These are phyloP conservation scores for Mycena galopus DNA, from an alignment of 768 basidiomycete species.

Conservation along the genomic window DNA sequence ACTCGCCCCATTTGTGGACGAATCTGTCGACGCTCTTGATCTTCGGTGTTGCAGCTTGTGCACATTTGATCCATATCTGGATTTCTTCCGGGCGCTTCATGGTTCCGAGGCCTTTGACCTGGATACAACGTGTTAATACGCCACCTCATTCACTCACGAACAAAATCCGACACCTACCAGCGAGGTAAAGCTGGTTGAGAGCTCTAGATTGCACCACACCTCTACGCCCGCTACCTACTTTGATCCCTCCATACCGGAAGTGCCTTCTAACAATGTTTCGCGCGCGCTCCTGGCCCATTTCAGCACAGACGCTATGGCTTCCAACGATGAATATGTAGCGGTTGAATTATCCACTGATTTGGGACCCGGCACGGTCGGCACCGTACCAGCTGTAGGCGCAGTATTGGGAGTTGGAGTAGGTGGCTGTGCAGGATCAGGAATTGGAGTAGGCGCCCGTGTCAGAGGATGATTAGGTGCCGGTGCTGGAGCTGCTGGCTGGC, in stretches of 20 bases:
- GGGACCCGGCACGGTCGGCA: too few relatives aligned
- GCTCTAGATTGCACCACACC: neutral
- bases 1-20: neutral
- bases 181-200: neutral
- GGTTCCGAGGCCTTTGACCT: neutral
- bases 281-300: too few relatives aligned
- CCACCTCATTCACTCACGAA: neutral
- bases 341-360: too few relatives aligned
- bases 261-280: neutral
- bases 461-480: neutral
- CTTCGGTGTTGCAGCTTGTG: neutral
- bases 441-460: too few relatives aligned
- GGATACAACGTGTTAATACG: neutral
- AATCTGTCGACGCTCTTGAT: neutral
- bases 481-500: neutral
- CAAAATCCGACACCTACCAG: neutral
- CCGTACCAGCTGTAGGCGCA: too few relatives aligned
- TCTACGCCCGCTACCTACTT: neutral
- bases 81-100: neutral
- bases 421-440: too few relatives aligned
- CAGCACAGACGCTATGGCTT: too few relatives aligned
- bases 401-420: too few relatives aligned
- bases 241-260: neutral
- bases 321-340: too few relatives aligned
- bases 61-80: neutral